A percentile compares a stretch with the other conserved stretches of the same genome.
Conservation (phyloP, 768 basidiomycete genomes). For the Mycena sanguinolenta region DNA sequence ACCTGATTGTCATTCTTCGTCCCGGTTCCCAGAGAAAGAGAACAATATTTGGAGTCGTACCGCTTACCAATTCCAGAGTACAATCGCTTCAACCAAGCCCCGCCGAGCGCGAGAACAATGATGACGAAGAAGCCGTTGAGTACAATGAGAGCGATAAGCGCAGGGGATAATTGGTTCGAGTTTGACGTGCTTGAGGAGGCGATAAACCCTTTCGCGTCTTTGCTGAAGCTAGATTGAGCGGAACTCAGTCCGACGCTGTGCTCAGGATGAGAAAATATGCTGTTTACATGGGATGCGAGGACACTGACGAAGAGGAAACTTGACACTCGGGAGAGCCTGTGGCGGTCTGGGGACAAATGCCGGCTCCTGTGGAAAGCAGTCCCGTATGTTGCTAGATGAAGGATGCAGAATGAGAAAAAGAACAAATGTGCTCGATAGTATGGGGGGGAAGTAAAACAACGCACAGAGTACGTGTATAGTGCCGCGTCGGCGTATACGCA, state of each 20-base stretch:
- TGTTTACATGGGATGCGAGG: neutral
- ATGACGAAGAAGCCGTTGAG: neutral
- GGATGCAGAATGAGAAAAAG: too few relatives aligned
- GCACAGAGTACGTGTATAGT: neutral
- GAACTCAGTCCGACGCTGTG: too few relatives aligned
- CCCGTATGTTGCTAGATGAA: neutral
- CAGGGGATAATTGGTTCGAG: too few relatives aligned
- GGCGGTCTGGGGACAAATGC: neutral
- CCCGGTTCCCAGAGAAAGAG: neutral
- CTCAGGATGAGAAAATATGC: neutral
- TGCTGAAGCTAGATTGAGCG: too few relatives aligned
- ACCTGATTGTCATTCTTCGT: neutral
- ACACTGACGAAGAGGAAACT: neutral
- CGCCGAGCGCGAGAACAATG: neutral
- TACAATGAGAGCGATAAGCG: too few relatives aligned
- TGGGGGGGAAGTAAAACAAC: neutral
- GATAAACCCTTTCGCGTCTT: too few relatives aligned
- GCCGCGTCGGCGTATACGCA: neutral
- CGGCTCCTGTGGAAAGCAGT: neutral
- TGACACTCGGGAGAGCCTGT: neutral
- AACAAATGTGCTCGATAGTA: too few relatives aligned
- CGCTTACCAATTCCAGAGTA: neutral
- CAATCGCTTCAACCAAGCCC: neutral
- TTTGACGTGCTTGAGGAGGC: too few relatives aligned
- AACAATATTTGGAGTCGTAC: neutral